Conservation (phyloP, 2,329 filamentous ascomycete genomes). For the Fusarium hostae region DNA sequence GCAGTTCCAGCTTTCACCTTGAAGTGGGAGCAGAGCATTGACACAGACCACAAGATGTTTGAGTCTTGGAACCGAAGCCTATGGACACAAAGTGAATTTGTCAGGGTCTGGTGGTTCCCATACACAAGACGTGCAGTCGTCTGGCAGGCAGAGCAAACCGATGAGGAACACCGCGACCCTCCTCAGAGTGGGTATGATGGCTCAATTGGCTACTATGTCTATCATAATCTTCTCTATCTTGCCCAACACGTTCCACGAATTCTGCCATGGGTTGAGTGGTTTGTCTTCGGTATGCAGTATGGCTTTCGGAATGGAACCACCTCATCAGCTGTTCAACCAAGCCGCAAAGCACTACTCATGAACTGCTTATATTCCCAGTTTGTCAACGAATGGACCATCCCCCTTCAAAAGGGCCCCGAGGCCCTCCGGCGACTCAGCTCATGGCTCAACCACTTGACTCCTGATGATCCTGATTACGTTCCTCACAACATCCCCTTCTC, state of each 20-base stretch:
- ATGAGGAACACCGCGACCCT: constrained; percentile 68
- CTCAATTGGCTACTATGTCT: constrained; percentile 84
- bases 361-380: constrained; percentile 99
- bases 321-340: constrained; percentile 81
- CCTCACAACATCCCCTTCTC: constrained; percentile 80
- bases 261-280: constrained; percentile 91
- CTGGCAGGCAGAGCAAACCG: constrained; percentile 87
- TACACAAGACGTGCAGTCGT: constrained; percentile 89
- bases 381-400: constrained; percentile 98
- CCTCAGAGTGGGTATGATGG: constrained; percentile 83
- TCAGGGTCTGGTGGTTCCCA: constrained; percentile 97
- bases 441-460: constrained; percentile 76
- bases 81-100: constrained; percentile 89
- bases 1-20: constrained; percentile 86
- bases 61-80: constrained; percentile 76
- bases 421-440: constrained; percentile 83
- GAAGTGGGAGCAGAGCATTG: constrained; percentile 84
- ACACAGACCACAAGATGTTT: constrained; percentile 75
- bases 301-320: constrained; percentile 79
- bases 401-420: constrained; percentile 86
- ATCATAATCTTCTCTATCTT: constrained; percentile 88
- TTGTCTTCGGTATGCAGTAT: constrained; percentile 97
- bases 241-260: constrained; percentile 81
- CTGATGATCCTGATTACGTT: constrained; percentile 73
- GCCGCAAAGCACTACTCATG: constrained; percentile 85